Base-by-base conservation (phyloP, 2,329 filamentous ascomycete species). In the Zasmidium citrigriseum region DNA sequence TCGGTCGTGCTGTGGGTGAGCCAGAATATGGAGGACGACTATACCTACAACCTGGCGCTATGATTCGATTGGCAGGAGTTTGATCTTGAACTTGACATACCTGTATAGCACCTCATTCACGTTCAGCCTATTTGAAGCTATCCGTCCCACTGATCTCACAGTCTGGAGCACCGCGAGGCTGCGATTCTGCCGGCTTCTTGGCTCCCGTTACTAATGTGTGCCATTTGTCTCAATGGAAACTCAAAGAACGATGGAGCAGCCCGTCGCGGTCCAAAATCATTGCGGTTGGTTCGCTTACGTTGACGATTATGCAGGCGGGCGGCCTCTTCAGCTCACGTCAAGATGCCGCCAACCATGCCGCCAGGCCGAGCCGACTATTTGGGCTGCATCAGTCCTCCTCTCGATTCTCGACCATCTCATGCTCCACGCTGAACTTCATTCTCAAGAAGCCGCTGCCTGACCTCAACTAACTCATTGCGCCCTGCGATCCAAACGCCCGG, bases 21-120 rank as follows among this genome's bases (percentile, higher is more conserved):
- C 52, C 87, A 89, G 78, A 89, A 89, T 68, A 88, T 89, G 76
- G 87, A 89, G 72, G 86, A 89, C 67, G 86, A 89, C 68, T 89
- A 89, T 72, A 88, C 86, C 25, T 89, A 89, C 73, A 88, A 85
- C 67, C 75, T 89, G 61, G 84, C 86, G 51, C 79, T 89, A 63
- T 89, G 57, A 59, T 21, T 11, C n/a, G 20, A 49, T n/a, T 27
- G 4, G 23, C 16, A 23, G 11, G n/a, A 16, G n/a, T 22, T 5
- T 27, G n/a, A 23, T 49, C 3, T 49, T 25, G 25, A 23, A 18
- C 21, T 23, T 49, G 47, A 27, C 16, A 49, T 41, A 41, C 12
- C 34, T 41, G 34, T 41, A 41, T 41, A 41, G 18, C 34, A 41
- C 16, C 16, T 41, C 34, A 41, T 41, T 16, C 4, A 41, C 7